phyloP scores from a whole-genome alignment of 2,329 filamentous ascomycete species.

The Ophiostoma sp. region DNA sequence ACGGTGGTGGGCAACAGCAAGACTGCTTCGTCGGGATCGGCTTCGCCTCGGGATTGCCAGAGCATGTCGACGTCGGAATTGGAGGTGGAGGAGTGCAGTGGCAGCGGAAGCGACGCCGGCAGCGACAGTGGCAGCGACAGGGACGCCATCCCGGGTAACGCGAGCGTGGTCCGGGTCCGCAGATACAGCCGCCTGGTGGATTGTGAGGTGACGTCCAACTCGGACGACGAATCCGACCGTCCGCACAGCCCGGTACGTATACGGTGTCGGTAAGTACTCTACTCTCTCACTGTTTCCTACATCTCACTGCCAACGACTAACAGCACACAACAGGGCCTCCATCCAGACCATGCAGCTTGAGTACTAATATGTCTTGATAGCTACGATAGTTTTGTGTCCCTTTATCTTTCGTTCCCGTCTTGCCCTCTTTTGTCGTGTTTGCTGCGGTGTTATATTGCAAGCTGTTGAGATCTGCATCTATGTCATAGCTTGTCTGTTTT shows the following conservation, averaged over 20 bases:
- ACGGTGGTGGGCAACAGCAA: neutral
- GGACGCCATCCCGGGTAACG: neutral
- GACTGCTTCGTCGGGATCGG: neutral
- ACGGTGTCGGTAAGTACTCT: constrained; percentile 1
- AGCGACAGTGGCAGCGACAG: neutral
- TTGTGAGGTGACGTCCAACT: constrained; percentile 5
- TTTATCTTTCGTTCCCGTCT: neutral
- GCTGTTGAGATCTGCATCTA: neutral
- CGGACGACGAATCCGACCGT: neutral
- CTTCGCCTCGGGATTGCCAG: neutral
- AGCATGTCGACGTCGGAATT: constrained; percentile 1
- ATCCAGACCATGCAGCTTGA: neutral
- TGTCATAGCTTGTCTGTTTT: neutral
- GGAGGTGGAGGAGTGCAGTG: constrained; percentile 23
- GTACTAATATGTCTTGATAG: neutral
- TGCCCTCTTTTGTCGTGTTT: neutral
- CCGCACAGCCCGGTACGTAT: neutral
- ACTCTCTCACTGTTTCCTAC: neutral
- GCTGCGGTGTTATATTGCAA: neutral
- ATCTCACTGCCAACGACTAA: neutral
- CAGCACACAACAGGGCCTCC: neutral
- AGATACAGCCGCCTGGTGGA: neutral
- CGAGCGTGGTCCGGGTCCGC: neutral
- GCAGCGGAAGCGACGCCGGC: neutral
- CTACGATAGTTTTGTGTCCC: neutral